Percentiles rank a stretch among this genome's conserved stretches.
Evolutionary conservation across 352 stramenopile genomes (phyloP).

Genomic region (Elongisporangium senticosum): DNA sequence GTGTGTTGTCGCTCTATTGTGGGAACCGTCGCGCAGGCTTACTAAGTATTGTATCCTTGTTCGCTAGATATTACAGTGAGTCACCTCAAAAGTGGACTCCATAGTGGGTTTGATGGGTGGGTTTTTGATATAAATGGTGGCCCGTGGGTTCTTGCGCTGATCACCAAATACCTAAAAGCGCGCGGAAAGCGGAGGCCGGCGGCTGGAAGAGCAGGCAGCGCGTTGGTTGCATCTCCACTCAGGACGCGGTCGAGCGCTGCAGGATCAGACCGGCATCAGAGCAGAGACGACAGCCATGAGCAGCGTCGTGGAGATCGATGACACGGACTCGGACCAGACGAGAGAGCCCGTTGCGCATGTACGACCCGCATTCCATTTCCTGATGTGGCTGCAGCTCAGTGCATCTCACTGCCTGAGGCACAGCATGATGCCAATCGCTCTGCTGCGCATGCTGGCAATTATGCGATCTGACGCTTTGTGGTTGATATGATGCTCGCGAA

Average conservation of each 20-base stretch:
- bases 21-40: background rate
- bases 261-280: background rate
- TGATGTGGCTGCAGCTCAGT: background rate
- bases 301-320: slow-evolving; percentile 10
- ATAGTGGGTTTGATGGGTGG: background rate
- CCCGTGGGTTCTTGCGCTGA: background rate
- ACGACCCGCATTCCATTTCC: background rate
- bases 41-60: no score
- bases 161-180: background rate
- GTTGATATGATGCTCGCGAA: slow-evolving; percentile 1
- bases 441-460: background rate
- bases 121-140: background rate
- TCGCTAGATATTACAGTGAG: no score
- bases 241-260: no score
- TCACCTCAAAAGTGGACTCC: background rate
- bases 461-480: background rate
- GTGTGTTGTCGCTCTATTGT: no score
- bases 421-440: background rate
- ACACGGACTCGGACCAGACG: slow-evolving; percentile 13
- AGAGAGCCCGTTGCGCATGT: background rate
- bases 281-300: background rate
- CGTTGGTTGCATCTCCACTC: background rate
- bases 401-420: background rate
- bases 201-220: background rate
- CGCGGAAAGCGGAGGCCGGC: background rate